phyloP scores from a whole-genome alignment of 768 basidiomycete genomes.

The Mrakia gelida region DNA sequence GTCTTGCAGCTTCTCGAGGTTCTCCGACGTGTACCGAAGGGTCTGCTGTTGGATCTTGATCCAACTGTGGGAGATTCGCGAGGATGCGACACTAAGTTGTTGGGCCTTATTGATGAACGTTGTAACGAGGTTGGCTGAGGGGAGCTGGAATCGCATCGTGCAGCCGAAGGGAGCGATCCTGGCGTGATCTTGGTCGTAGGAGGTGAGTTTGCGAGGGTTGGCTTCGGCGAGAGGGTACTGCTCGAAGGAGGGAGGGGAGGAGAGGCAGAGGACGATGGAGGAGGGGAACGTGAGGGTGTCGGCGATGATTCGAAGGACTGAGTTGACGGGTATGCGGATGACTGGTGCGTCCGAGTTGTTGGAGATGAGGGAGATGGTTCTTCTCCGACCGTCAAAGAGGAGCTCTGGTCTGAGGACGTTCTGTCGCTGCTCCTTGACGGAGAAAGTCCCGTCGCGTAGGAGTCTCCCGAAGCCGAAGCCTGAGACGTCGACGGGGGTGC shows the following conservation, averaged over 20 bases:
- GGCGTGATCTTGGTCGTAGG: background rate
- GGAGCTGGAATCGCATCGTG: background rate
- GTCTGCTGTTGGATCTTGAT: constrained; percentile 8
- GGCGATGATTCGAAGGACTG: background rate
- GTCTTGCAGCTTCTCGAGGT: background rate
- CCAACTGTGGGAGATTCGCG: background rate
- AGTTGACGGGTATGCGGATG: background rate
- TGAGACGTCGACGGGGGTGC: background rate
- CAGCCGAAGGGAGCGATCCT: background rate
- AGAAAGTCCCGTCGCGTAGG: background rate
- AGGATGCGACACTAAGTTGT: background rate
- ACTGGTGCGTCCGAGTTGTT: background rate
- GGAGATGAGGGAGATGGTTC: background rate
- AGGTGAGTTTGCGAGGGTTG: background rate
- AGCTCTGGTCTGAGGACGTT: background rate
- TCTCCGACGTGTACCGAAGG: background rate
- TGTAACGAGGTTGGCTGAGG: background rate
- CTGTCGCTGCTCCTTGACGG: background rate
- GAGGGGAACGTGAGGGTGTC: background rate
- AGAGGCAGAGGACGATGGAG: background rate
- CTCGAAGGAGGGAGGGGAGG: background rate
- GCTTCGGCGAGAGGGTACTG: background rate
- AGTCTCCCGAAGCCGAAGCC: background rate
- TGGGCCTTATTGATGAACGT: background rate
- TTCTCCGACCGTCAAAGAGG: background rate